A percentile compares a stretch with the other conserved stretches of the same genome.
Evolutionary conservation across 345 rosid genomes (phyloP).

Genomic region (Fremontodendron californicum): DNA sequence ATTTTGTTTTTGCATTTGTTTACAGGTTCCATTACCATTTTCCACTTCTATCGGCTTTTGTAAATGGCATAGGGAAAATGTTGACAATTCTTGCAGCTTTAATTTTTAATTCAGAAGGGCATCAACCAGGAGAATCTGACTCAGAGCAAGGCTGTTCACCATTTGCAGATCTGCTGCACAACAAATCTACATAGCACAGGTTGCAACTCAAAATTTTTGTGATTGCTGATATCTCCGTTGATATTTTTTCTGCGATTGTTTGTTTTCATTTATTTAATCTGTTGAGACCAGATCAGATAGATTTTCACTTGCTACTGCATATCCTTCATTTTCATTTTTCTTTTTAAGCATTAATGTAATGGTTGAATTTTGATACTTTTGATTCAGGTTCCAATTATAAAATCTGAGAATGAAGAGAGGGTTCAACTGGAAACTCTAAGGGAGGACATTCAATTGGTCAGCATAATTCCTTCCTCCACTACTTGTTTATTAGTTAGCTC

Average conservation of each 20-base stretch:
- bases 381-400: conserved; percentile 61
- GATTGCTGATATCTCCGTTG: not conserved
- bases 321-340: not conserved
- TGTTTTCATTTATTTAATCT: conserved; percentile 11
- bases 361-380: conserved; percentile 4
- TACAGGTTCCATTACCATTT: conserved; percentile 69
- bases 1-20: not conserved
- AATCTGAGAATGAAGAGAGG: conserved; percentile 54
- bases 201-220: conserved; percentile 16
- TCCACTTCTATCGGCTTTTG: conserved; percentile 57
- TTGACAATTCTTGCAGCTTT: conserved; percentile 18
- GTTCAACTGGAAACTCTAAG: conserved; percentile 59
- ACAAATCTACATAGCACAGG: conserved; percentile 81
- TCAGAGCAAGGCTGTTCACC: conserved; percentile 20
- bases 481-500: conserved; percentile 14
- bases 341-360: not conserved
- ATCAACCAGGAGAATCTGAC: conserved; percentile 12
- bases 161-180: conserved; percentile 37
- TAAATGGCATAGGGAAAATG: conserved; percentile 45
- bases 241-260: not conserved
- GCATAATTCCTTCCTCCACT: conserved; percentile 11
- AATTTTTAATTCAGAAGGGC: conserved; percentile 23
- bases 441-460: conserved; percentile 57
- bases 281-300: not conserved
- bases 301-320: not conserved